phyloP scores from a whole-genome alignment of 805 yeast genomes.

The Tetrapisispora taiwanensis region DNA sequence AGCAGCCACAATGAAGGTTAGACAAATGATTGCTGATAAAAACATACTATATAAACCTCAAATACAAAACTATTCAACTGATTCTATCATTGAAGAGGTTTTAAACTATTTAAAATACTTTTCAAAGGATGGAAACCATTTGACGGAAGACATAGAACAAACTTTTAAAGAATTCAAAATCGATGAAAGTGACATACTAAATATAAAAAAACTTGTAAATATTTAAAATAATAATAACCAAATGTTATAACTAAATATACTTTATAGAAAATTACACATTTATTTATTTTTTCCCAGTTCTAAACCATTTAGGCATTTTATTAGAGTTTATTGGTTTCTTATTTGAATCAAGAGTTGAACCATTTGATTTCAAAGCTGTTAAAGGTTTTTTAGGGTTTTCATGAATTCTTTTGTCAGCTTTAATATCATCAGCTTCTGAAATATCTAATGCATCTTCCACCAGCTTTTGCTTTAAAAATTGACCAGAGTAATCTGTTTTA shows the following conservation, averaged over 20 bases:
- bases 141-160: constrained; percentile 5
- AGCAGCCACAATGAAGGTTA: background rate
- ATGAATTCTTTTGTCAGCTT: background rate
- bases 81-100: constrained; percentile 1
- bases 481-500: constrained; percentile 16
- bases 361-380: background rate
- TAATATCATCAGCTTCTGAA: constrained; percentile 22
- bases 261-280: background rate
- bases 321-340: constrained; percentile 5
- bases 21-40: background rate
- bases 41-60: background rate
- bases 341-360: background rate
- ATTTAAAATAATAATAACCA: background rate
- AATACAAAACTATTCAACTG: background rate
- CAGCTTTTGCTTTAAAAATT: constrained; percentile 24
- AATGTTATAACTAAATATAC: background rate
- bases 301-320: constrained; percentile 34
- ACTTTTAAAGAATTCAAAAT: constrained; percentile 7
- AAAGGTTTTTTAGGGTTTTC: background rate
- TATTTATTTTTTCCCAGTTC: constrained; percentile 24
- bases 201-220: background rate
- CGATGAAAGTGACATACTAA: background rate
- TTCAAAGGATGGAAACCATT: background rate
- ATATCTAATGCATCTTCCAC: constrained; percentile 27
- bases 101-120: background rate